Percentiles rank a stretch among this genome's conserved stretches.
Evolutionary conservation across 208 protist genomes (phyloP).

Genomic region (Trypanosomatidae sp.): DNA sequence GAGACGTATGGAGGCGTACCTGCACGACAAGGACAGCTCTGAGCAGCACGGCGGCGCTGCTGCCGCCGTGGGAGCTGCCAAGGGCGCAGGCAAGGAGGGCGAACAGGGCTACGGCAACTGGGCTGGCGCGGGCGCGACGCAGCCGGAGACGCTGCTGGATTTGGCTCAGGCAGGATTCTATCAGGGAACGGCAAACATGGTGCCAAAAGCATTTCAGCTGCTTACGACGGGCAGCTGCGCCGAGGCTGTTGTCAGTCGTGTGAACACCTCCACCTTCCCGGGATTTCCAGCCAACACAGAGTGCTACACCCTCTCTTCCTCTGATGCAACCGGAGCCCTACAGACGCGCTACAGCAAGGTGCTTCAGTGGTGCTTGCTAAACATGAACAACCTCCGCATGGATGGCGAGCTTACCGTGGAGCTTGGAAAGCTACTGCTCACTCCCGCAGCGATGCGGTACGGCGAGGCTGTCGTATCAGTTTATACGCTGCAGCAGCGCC

Average conservation of each 20-base stretch:
- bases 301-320: slow-evolving; percentile 84
- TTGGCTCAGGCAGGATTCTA: slow-evolving; percentile 89
- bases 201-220: slow-evolving; percentile 90
- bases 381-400: slow-evolving; percentile 92
- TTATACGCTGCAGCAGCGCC: slow-evolving; percentile 88
- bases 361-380: slow-evolving; percentile 91
- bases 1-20: slow-evolving; percentile 81
- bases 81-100: slow-evolving; percentile 15
- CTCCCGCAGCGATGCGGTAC: slow-evolving; percentile 37
- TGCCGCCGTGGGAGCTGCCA: not conserved
- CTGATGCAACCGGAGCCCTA: slow-evolving; percentile 59
- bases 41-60: slow-evolving; percentile 10
- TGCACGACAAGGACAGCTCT: slow-evolving; percentile 40
- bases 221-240: slow-evolving; percentile 66
- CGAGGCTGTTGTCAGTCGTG: slow-evolving; percentile 78
- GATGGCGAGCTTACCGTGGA: slow-evolving; percentile 83
- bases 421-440: slow-evolving; percentile 82
- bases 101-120: slow-evolving; percentile 58
- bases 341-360: slow-evolving; percentile 87
- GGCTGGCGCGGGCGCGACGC: slow-evolving; percentile 39
- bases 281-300: slow-evolving; percentile 87
- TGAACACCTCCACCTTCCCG: slow-evolving; percentile 91
- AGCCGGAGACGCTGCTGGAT: slow-evolving; percentile 83
- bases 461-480: slow-evolving; percentile 69
- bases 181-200: slow-evolving; percentile 75